Conservation (phyloP, 1,284 basidiomycete species). For the Anthracocystis walkeri region DNA sequence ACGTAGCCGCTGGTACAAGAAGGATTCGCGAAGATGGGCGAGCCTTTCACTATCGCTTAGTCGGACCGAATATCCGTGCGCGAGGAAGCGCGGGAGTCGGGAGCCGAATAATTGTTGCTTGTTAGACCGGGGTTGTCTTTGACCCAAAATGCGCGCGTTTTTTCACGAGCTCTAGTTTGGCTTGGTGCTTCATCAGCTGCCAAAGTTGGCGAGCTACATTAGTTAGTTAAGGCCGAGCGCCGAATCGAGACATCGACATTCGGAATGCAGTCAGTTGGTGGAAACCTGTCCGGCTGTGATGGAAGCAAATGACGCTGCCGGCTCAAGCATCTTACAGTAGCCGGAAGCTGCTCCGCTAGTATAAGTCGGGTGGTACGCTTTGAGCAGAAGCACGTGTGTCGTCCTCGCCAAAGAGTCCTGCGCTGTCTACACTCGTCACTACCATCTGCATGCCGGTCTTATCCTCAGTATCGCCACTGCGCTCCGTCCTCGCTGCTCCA, state of each 20-base stretch:
- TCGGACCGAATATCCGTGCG: conserved; percentile 38
- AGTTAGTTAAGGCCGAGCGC: not conserved
- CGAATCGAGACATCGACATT: not conserved
- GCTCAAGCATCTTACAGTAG: not conserved
- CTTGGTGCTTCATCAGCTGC: not conserved
- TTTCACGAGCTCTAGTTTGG: conserved; percentile 4
- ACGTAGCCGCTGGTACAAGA: not conserved
- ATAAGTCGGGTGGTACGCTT: not conserved
- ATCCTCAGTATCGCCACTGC: conserved; percentile 19
- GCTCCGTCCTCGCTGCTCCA: conserved; percentile 5
- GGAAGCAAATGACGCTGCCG: conserved; percentile 1
- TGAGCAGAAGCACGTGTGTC: not conserved
- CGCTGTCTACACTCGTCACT: not conserved
- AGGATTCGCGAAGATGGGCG: not conserved
- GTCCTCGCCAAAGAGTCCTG: too few species aligned
- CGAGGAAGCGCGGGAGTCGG: not conserved
- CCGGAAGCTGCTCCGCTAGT: not conserved
- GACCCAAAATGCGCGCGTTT: not conserved
- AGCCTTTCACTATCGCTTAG: conserved; percentile 15
- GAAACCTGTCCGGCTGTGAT: conserved; percentile 13
- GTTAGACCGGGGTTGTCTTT: conserved; percentile 15
- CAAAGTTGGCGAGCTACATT: conserved; percentile 7
- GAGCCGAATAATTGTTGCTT: not conserved
- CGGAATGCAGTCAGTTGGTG: not conserved
- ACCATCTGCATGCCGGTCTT: conserved; percentile 17